Conservation (phyloP, 78 protist species). For the Polysphondylium violaceum region DNA sequence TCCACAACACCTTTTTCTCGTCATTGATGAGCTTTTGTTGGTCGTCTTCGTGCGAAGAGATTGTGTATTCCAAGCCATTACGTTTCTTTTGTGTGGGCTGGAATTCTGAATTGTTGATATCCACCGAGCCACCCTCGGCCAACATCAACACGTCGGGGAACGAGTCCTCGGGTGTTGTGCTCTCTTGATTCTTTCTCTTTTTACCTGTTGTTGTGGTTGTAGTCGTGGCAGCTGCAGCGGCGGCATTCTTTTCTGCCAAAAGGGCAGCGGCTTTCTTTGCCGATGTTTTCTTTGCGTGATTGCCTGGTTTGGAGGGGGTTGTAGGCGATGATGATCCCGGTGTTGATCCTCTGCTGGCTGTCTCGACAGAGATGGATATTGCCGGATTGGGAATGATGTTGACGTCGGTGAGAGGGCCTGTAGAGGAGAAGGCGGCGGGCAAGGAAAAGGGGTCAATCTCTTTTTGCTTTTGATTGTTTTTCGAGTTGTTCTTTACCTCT, state of each 20-base stretch:
- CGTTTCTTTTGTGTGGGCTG: slow-evolving; percentile 49
- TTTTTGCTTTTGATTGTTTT: background rate
- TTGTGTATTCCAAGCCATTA: background rate
- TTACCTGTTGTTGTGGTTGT: slow-evolving; percentile 3
- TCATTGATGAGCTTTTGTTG: slow-evolving; percentile 10
- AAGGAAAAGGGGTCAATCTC: slow-evolving; percentile 9
- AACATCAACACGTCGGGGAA: slow-evolving; percentile 36
- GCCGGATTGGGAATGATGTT: background rate
- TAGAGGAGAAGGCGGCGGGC: slow-evolving; percentile 15
- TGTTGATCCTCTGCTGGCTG: background rate
- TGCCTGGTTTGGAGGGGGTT: background rate
- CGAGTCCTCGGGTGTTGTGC: background rate
- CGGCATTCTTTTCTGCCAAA: background rate
- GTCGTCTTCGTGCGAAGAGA: background rate
- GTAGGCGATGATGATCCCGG: background rate
- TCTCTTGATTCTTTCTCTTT: slow-evolving; percentile 31
- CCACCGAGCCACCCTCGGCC: no score
- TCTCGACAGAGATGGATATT: background rate
- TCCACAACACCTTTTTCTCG: slow-evolving; percentile 48
- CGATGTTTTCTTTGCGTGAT: background rate
- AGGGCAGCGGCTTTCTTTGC: background rate
- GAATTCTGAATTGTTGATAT: background rate
- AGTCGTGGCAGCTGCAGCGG: background rate
- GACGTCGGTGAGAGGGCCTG: background rate
- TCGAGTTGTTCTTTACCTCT: background rate